A percentile compares a stretch with the other conserved stretches of the same genome.
These are phyloP conservation scores for Moelleriella libera DNA, from an alignment of 2,329 filamentous ascomycete species.

Conservation along the genomic window DNA sequence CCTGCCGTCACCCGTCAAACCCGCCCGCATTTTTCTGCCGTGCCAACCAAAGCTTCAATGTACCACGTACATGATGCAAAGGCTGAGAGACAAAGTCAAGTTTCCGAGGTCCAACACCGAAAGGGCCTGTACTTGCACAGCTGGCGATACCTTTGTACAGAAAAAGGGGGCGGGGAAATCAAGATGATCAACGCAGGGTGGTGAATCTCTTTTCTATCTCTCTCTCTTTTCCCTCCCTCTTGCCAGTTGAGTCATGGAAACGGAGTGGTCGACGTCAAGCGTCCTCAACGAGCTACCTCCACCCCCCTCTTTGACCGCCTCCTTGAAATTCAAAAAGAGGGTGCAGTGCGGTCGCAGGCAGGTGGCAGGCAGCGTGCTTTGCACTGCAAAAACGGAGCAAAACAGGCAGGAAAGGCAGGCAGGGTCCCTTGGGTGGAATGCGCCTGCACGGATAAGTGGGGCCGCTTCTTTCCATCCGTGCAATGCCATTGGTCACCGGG, in stretches of 20 bases:
- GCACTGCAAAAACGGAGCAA: neutral
- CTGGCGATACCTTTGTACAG: too few species aligned
- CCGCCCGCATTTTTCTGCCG: neutral
- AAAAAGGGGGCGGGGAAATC: neutral
- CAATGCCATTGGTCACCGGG: constrained; percentile 2
- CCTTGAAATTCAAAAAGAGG: neutral
- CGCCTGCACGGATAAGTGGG: constrained; percentile 1
- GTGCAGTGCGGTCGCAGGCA: neutral
- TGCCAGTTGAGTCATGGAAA: neutral
- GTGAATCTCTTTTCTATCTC: too few species aligned
- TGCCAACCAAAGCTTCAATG: neutral
- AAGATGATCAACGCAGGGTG: too few species aligned
- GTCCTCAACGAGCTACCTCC: neutral
- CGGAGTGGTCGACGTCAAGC: neutral
- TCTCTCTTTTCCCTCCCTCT: too few species aligned
- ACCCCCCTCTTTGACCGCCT: neutral
- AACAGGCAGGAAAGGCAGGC: constrained; percentile 1
- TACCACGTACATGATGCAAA: too few species aligned
- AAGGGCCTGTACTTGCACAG: neutral
- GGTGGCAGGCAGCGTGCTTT: neutral
- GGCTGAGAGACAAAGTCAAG: neutral
- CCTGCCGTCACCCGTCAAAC: neutral
- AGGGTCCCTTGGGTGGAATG: constrained; percentile 5
- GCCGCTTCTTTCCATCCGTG: neutral
- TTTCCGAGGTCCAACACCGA: neutral